A percentile compares a stretch with the other conserved stretches of the same genome.
Conservation (phyloP, 768 basidiomycete species). For the Amanita phalloides region DNA sequence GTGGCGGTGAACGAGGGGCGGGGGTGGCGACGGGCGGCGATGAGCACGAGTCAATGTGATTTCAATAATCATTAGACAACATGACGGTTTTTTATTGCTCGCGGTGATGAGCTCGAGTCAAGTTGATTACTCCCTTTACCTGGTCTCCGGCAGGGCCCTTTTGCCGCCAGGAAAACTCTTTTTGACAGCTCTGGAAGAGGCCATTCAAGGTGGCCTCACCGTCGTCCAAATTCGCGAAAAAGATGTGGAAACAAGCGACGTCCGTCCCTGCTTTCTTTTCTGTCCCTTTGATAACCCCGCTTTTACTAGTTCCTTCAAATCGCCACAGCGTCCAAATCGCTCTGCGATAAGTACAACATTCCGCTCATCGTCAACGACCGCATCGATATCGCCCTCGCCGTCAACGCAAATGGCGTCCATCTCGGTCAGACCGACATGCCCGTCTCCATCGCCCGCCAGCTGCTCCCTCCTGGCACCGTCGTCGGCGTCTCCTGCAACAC, state of each 20-base stretch:
- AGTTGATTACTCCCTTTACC: constrained; percentile 67
- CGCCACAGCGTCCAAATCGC: constrained; percentile 52
- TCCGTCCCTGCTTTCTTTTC: constrained; percentile 19
- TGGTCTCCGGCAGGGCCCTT: constrained; percentile 76
- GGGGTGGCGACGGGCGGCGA: neutral
- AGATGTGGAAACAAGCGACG: constrained; percentile 68
- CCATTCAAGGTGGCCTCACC: constrained; percentile 80
- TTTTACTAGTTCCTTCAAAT: constrained; percentile 60
- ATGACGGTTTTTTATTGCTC: constrained; percentile 7
- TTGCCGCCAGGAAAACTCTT: constrained; percentile 68
- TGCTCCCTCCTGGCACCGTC: constrained; percentile 61
- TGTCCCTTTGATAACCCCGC: neutral
- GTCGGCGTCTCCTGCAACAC: constrained; percentile 79
- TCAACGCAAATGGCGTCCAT: constrained; percentile 73
- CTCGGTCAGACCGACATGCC: constrained; percentile 87
- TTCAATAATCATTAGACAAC: neutral
- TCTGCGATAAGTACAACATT: constrained; percentile 69
- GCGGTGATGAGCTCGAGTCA: too few relatives aligned
- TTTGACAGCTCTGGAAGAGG: constrained; percentile 63
- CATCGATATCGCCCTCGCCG: constrained; percentile 76
- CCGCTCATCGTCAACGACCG: constrained; percentile 86
- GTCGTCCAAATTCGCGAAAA: constrained; percentile 90
- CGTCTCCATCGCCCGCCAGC: constrained; percentile 44
- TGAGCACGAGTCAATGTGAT: neutral
- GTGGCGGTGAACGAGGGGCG: neutral